These are phyloP conservation scores for Penicillium corylophilum DNA, from an alignment of 2,329 filamentous ascomycete species.

Conservation along the genomic window DNA sequence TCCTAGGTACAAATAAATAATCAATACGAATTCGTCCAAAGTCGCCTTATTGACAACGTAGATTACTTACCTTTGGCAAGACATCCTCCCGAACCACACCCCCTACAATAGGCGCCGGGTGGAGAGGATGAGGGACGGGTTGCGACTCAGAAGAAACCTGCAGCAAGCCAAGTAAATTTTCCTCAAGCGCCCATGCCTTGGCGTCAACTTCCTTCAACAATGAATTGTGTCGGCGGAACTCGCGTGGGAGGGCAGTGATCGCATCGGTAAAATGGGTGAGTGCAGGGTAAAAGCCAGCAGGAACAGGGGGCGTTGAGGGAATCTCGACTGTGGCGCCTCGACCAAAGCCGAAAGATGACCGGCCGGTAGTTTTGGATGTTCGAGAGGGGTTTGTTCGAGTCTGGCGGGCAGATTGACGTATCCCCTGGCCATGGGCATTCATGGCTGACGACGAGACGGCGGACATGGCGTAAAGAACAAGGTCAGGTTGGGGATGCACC, in stretches of 20 bases:
- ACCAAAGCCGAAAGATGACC: constrained; percentile 42
- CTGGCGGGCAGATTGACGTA: constrained; percentile 43
- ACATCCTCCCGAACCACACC: constrained; percentile 37
- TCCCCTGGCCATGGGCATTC: constrained; percentile 29
- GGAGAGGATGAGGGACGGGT: constrained; percentile 32
- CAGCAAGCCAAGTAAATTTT: constrained; percentile 74
- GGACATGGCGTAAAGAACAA: constrained; percentile 23
- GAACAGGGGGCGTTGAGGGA: constrained; percentile 32
- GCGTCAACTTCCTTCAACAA: constrained; percentile 96
- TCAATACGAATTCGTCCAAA: constrained; percentile 2
- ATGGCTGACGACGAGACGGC: constrained; percentile 27
- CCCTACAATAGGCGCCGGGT: constrained; percentile 38
- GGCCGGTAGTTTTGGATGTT: constrained; percentile 46
- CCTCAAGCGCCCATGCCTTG: constrained; percentile 87
- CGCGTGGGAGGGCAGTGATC: constrained; percentile 86
- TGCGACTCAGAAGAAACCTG: constrained; percentile 38
- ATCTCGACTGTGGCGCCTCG: constrained; percentile 30
- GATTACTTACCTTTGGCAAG: constrained; percentile 28
- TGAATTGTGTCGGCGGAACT: constrained; percentile 93
- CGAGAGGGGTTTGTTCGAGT: constrained; percentile 52
- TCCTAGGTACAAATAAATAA: constrained; percentile 22
- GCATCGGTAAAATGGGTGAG: constrained; percentile 82
- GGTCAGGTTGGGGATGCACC: constrained; percentile 11
- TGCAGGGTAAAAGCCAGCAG: constrained; percentile 61
- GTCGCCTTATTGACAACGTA: not conserved